A percentile compares a stretch with the other conserved stretches of the same genome.
phyloP scores from a whole-genome alignment of 75 land plant genomes.

The Sequoiadendron giganteum region DNA sequence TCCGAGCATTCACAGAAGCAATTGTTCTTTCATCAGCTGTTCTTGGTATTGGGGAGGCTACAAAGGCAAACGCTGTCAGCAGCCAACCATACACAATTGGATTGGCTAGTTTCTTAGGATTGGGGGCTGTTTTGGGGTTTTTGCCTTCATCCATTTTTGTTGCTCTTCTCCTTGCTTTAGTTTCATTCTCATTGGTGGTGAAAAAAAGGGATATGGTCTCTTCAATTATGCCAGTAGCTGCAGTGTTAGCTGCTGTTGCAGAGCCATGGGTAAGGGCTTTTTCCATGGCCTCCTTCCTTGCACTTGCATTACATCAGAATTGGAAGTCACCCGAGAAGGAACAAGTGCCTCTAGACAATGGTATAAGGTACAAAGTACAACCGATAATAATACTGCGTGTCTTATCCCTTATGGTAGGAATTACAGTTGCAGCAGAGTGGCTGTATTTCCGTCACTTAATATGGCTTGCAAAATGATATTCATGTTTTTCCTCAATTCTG shows the following conservation, averaged over 20 bases:
- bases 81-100: constrained; percentile 50
- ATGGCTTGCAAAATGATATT: constrained; percentile 29
- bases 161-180: constrained; percentile 39
- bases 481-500: neutral
- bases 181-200: constrained; percentile 39
- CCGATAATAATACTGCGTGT: constrained; percentile 42
- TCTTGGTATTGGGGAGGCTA: constrained; percentile 69
- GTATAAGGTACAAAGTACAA: constrained; percentile 10
- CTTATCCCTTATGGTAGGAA: constrained; percentile 48
- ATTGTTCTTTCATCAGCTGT: constrained; percentile 56
- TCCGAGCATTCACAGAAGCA: constrained; percentile 40
- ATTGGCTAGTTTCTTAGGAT: constrained; percentile 55
- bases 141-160: constrained; percentile 48
- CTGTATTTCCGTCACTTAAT: constrained; percentile 61
- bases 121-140: constrained; percentile 49
- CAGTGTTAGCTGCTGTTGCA: constrained; percentile 56
- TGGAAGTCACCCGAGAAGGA: constrained; percentile 33
- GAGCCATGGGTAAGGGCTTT: constrained; percentile 62
- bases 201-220: constrained; percentile 66
- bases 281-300: constrained; percentile 34
- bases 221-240: constrained; percentile 64
- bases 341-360: constrained; percentile 12
- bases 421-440: constrained; percentile 56
- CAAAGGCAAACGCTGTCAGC: constrained; percentile 38
- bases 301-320: constrained; percentile 52